These are phyloP conservation scores for Daldinia childiae DNA, from an alignment of 495 filamentous ascomycete species.

Conservation along the genomic window DNA sequence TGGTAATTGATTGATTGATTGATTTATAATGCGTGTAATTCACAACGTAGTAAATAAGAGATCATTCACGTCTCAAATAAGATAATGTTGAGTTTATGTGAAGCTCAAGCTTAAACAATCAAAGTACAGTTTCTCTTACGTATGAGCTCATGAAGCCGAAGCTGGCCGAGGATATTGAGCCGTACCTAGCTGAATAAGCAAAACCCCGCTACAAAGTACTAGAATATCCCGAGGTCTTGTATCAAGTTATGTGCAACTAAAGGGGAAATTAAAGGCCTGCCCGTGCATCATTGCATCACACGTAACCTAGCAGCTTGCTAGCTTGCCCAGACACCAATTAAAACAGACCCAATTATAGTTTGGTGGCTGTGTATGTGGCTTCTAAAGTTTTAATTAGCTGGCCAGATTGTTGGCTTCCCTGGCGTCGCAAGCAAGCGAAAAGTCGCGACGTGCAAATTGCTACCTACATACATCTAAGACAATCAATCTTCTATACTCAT, in stretches of 20 bases:
- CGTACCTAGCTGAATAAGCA: conserved; percentile 27
- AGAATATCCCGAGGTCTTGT: conserved; percentile 4
- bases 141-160: conserved; percentile 43
- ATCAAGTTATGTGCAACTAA: conserved; percentile 5
- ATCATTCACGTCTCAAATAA: neutral
- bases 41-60: neutral
- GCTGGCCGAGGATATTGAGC: conserved; percentile 44
- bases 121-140: neutral
- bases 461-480: conserved; percentile 6
- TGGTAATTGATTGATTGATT: neutral
- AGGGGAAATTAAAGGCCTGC: conserved; percentile 1
- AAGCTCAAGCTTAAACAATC: neutral
- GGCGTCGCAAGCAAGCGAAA: conserved; percentile 40
- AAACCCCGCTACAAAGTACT: conserved; percentile 13
- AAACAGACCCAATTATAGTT: neutral
- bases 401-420: conserved; percentile 27
- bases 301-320: neutral
- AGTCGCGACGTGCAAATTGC: conserved; percentile 40
- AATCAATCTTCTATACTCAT: conserved; percentile 16
- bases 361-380: conserved; percentile 31
- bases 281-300: neutral
- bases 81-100: neutral
- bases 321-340: conserved; percentile 1
- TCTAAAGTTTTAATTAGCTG: conserved; percentile 29
- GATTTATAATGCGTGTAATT: conserved; percentile 2